These are phyloP conservation scores for Lantana camara DNA, from an alignment of 257 asterid species.

Conservation along the genomic window DNA sequence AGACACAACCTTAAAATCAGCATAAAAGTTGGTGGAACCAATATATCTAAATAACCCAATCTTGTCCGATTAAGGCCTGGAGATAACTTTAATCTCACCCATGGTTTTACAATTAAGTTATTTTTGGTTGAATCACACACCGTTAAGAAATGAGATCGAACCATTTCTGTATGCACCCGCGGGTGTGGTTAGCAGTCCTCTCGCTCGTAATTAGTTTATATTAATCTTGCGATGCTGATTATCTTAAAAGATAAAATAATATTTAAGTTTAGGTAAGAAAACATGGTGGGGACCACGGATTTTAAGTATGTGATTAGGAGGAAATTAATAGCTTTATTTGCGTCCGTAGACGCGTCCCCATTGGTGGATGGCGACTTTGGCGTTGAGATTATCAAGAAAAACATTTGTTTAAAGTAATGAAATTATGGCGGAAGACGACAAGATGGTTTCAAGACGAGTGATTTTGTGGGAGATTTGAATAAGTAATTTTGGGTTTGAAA, in stretches of 20 bases:
- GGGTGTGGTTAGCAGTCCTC: constrained; percentile 18
- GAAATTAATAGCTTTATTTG: constrained; percentile 40
- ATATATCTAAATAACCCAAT: constrained; percentile 30
- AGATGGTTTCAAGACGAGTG: constrained; percentile 31
- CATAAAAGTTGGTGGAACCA: constrained; percentile 41
- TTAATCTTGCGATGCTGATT: background rate
- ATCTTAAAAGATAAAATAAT: constrained; percentile 14
- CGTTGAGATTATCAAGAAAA: constrained; percentile 49
- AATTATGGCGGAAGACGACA: constrained; percentile 31
- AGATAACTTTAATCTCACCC: constrained; percentile 30
- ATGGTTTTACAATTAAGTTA: background rate
- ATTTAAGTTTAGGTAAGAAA: constrained; percentile 32
- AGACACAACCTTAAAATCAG: constrained; percentile 44
- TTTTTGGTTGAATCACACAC: no score
- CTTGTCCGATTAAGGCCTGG: constrained; percentile 18
- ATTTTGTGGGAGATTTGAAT: constrained; percentile 4
- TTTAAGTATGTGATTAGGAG: constrained; percentile 39
- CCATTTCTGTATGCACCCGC: no score
- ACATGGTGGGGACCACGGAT: constrained; percentile 57
- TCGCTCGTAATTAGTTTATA: background rate
- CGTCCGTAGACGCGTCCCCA: constrained; percentile 44
- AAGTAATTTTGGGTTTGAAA: constrained; percentile 29
- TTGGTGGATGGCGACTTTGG: constrained; percentile 41
- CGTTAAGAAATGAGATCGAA: no score
- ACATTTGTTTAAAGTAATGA: constrained; percentile 28